phyloP scores from a whole-genome alignment of 2,329 filamentous ascomycete genomes.

The Penicillium sp. region DNA sequence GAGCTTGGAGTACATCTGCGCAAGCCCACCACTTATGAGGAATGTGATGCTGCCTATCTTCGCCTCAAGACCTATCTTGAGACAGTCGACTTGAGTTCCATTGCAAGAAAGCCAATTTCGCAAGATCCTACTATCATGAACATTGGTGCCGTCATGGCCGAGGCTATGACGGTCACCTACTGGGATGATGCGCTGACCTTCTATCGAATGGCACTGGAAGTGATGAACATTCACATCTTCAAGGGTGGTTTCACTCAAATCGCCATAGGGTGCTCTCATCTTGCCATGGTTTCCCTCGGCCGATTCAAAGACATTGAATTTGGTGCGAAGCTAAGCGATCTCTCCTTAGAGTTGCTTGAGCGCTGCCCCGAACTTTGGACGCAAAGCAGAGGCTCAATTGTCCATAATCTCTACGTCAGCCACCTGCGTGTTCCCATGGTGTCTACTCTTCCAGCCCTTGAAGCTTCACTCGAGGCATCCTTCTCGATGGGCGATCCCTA shows the following conservation, averaged over 20 bases:
- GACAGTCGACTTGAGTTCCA: constrained; percentile 52
- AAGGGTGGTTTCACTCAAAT: constrained; percentile 59
- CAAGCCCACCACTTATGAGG: constrained; percentile 68
- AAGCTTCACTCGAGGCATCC: constrained; percentile 57
- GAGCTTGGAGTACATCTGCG: constrained; percentile 69
- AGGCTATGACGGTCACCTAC: constrained; percentile 60
- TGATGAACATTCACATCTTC: constrained; percentile 58
- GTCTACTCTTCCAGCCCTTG: constrained; percentile 54
- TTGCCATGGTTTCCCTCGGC: constrained; percentile 57
- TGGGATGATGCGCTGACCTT: constrained; percentile 63
- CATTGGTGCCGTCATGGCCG: constrained; percentile 57
- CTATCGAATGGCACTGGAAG: constrained; percentile 60
- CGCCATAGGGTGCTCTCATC: constrained; percentile 59
- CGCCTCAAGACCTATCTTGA: constrained; percentile 62
- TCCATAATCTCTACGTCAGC: constrained; percentile 63
- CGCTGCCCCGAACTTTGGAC: constrained; percentile 57
- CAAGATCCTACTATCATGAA: constrained; percentile 46
- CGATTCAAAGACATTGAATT: constrained; percentile 60
- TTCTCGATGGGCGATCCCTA: constrained; percentile 61
- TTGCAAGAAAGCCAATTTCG: constrained; percentile 43
- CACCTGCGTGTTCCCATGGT: constrained; percentile 57
- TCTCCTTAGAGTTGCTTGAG: constrained; percentile 55
- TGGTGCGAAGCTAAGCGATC: constrained; percentile 55
- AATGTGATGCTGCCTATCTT: constrained; percentile 75
- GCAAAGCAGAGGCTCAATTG: constrained; percentile 56